These are phyloP conservation scores for Ganoderma lingzhi DNA, from an alignment of 1,284 basidiomycete species.

Conservation along the genomic window DNA sequence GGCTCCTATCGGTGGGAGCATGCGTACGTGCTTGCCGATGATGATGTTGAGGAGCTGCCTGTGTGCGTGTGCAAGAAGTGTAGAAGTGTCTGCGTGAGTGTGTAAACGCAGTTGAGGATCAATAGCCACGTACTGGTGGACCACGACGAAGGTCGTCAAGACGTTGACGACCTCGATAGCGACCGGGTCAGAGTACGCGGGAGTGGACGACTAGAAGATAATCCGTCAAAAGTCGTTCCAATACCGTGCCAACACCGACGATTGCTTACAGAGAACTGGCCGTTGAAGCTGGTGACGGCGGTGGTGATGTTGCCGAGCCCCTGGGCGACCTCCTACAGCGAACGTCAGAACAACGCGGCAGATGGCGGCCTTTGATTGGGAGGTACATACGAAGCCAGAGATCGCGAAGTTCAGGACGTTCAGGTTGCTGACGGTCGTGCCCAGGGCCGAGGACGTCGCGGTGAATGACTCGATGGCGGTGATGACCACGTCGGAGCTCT, in stretches of 20 bases:
- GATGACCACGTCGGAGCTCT: constrained; percentile 10
- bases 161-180: constrained; percentile 12
- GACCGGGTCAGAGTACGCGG: constrained; percentile 6
- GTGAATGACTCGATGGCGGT: constrained; percentile 6
- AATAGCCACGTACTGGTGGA: constrained; percentile 9
- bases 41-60: constrained; percentile 15
- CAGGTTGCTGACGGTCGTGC: background rate
- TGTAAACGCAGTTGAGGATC: too few species aligned
- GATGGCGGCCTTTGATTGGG: background rate
- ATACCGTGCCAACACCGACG: too few species aligned
- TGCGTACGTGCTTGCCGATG: constrained; percentile 16
- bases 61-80: too few species aligned
- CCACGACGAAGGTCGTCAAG: constrained; percentile 18
- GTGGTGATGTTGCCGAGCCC: constrained; percentile 16
- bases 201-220: background rate
- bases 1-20: too few species aligned
- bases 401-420: background rate
- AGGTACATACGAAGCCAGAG: background rate
- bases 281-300: constrained; percentile 6
- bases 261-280: constrained; percentile 1
- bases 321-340: constrained; percentile 1
- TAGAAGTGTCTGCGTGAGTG: background rate
- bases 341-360: background rate
- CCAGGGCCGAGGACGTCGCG: background rate
- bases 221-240: background rate